Evolutionary conservation across 1,139 yeast genomes (phyloP), one percentile per base, ranked within the genome.

Genomic region (Candida tunisiensis): DNA sequence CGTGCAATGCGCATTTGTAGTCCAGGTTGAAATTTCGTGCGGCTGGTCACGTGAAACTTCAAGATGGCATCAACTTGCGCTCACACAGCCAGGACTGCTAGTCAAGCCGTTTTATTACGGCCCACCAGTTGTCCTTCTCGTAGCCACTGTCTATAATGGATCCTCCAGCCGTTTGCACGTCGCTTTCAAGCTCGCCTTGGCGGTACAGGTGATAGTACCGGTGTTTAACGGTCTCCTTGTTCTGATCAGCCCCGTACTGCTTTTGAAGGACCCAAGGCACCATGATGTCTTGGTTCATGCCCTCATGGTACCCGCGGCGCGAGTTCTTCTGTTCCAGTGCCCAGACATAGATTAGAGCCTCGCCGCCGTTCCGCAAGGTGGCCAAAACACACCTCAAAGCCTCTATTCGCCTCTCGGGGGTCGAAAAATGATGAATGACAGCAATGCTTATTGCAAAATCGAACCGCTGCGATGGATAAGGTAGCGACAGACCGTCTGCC

Each of bases 51-150:
- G n/a, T n/a, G n/a, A n/a, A n/a, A n/a, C n/a, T n/a, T n/a, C n/a
- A n/a, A n/a, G n/a, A n/a, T n/a, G n/a, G n/a, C n/a, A n/a, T n/a
- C n/a, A n/a, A n/a, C n/a, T n/a, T n/a, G n/a, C n/a, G n/a, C n/a
- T n/a, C n/a, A n/a, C n/a, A n/a, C n/a, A n/a, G n/a, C n/a, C n/a
- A n/a, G n/a, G n/a, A 19, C 21, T 17, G 19, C 19, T 7, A 9
- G 8, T 17, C 7, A 7, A 9, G 7, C 7, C 53, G 59, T 37
- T 52, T 50, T 10, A 62, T 55, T 2, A 73, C 55, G 3, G 62
- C 74, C 80, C 94, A 88, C 96, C 98, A 88, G 45, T 88, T 88
- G 45, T 91, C 98, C 42, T 66, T 68, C 45, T 88, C 96, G 45
- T 85, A 91, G 1, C 99, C 99, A 28, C 66, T 57, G 18, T 66